A percentile compares a stretch with the other conserved stretches of the same genome.
Evolutionary conservation across 2,329 filamentous ascomycete species (phyloP).

Genomic region (Aotearoamyces nothofagi): DNA sequence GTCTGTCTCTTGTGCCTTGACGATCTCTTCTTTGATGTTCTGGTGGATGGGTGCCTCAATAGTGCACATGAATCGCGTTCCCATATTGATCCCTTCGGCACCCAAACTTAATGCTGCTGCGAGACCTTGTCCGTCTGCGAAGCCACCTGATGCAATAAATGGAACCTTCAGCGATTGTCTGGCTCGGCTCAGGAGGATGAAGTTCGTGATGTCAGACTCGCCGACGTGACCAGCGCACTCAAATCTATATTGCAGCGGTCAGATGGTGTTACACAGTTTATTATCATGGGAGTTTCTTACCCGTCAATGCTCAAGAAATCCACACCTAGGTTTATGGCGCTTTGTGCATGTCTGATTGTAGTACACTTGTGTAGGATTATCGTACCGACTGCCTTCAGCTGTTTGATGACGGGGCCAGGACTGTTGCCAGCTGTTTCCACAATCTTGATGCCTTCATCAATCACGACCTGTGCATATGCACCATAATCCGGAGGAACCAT

Average conservation of each 20-base stretch:
- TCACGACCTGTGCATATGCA: constrained; percentile 81
- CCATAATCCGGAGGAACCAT: constrained; percentile 83
- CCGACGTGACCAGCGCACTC: constrained; percentile 88
- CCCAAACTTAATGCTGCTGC: constrained; percentile 83
- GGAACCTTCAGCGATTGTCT: constrained; percentile 72
- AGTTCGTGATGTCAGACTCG: constrained; percentile 78
- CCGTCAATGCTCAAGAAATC: constrained; percentile 96
- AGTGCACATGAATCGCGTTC: constrained; percentile 94
- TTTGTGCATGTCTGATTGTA: constrained; percentile 82
- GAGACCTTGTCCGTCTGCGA: constrained; percentile 85
- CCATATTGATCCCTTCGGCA: constrained; percentile 95
- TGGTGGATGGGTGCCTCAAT: constrained; percentile 82
- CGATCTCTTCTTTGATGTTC: constrained; percentile 90
- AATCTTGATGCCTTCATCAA: constrained; percentile 82
- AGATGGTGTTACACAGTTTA: too few species aligned
- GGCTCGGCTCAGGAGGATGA: constrained; percentile 73
- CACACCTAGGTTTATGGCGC: constrained; percentile 83
- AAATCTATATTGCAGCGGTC: too few species aligned
- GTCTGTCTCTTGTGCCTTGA: constrained; percentile 76
- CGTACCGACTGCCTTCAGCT: constrained; percentile 66
- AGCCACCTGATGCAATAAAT: constrained; percentile 92
- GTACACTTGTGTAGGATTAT: constrained; percentile 96
- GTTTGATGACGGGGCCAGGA: constrained; percentile 78
- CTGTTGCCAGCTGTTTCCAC: constrained; percentile 89
- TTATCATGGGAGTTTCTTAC: too few species aligned